Base-by-base conservation (phyloP, 169 alveolate species). In the Hepatocystis sp. region DNA sequence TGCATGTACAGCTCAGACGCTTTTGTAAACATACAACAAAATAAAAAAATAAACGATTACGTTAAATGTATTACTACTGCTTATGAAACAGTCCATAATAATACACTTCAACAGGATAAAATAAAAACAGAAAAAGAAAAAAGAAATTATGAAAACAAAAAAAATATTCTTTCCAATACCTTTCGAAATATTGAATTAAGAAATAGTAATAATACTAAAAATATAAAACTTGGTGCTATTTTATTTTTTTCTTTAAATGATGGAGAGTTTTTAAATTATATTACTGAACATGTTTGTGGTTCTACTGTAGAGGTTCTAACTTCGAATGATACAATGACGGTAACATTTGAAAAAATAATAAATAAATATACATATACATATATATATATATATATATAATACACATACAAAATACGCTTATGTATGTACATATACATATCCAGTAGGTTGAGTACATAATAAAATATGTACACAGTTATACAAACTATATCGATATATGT, bases 241-340 rank as follows among this genome's bases (percentile, higher is more conserved):
- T 71, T 71, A 71, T 71, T 71, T 56, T 71, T 71, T 71, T 71
- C 86, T 2, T 34, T 71, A 56, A 56, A 47, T 71, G 86, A 71
- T 36, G 86, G 86, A 1, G 86, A 71, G 42, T 71, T 71, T 56
- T 60, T 71, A 44, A 71, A 58, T 56, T 71, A 71, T n/a, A 71
- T 53, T 40, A 56, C 86, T 15, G 86, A 71, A 63, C 53, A 60
- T 71, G 66, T 71, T 10, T 71, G 86, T 56, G 86, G 86, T n/a
- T 8, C 53, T 28, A 56, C 86, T 2, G 86, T 71, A 17, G 86
- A 71, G 63, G 86, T 71, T 17, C 67, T 71, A 4, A 63, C 86
- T 23, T 71, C 86, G n/a, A 71, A 71, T 21, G 56, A 27, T 15
- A 40, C 67, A 51, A 71, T 71, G 86, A 71, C 86, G 44, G 86